Evolutionary conservation across 2,329 filamentous ascomycete species (phyloP).

Genomic region (Aspergillus neotritici): DNA sequence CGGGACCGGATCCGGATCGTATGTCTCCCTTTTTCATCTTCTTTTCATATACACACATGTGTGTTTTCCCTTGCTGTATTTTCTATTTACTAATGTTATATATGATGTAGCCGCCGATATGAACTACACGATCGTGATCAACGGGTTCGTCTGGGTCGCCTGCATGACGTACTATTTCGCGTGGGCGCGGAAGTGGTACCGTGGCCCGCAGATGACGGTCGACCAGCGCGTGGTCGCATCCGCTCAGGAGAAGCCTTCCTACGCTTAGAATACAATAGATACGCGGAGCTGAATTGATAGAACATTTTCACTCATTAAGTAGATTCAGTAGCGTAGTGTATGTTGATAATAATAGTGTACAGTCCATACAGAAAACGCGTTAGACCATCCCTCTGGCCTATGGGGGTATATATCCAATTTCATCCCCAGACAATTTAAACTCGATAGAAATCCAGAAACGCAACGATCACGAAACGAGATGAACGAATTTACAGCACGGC

Average conservation of each 20-base stretch:
- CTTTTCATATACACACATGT: no score
- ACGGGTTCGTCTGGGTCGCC: conserved; percentile 54
- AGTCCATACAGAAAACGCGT: no score
- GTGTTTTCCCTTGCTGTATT: conserved; percentile 1
- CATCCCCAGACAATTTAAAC: conserved; percentile 6
- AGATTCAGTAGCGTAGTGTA: no score
- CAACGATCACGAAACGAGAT: not conserved
- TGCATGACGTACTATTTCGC: conserved; percentile 53
- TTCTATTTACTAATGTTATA: not conserved
- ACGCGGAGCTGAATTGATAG: no score
- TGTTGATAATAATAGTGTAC: no score
- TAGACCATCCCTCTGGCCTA: no score
- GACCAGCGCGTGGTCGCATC: conserved; percentile 15
- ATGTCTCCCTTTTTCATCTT: conserved; percentile 16
- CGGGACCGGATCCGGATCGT: conserved; percentile 49
- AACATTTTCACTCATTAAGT: not conserved
- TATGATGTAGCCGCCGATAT: conserved; percentile 41
- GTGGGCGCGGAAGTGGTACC: conserved; percentile 57
- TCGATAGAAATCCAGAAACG: conserved; percentile 9
- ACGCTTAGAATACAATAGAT: not conserved
- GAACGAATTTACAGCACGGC: conserved; percentile 23
- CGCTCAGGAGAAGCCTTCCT: not conserved
- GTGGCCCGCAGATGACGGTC: conserved; percentile 54
- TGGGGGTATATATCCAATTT: not conserved
- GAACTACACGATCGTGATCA: conserved; percentile 62